Base-by-base conservation (phyloP, 73 alveolate genomes). In the Urostyla sp. region DNA sequence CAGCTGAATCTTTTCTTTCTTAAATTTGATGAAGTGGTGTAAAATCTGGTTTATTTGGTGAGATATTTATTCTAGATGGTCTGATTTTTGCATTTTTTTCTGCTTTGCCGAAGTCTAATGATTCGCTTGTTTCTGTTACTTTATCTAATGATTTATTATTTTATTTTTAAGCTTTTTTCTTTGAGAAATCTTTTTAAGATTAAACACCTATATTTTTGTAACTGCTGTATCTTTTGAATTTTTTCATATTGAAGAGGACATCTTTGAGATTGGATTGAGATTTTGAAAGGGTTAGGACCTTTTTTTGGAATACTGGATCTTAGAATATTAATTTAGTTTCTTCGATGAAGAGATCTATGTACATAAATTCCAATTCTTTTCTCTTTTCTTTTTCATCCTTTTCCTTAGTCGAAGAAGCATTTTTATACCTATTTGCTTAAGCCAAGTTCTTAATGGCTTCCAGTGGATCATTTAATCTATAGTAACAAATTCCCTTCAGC, bases 401-500 rank as follows among this genome's bases (percentile, higher is more conserved):
- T 23, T 31, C 26, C 21, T n/a, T 48, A 27, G 27, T 4, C 37
- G 1, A 11, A 32, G 27, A 4, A 6, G 30, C 85, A n/a, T 18
- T 7, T 18, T 38, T 50, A 45, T 30, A 49, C 37, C 57, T 48
- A 30, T 52, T 48, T 4, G 63, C 28, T 15, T 34, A 35, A 23
- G 28, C 53, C 18, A 10, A 73, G 61, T 45, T 51, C 44, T 34
- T 73, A 0, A 52, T 51, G 2, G 85, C 30, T 51, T 73, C 85
- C 5, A 34, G 8, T 13, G 74, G 32, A 35, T 73, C 54, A 10
- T 60, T 74, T 21, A 18, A n/a, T 32, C 85, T 50, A 21, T 10
- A 73, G 36, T 55, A n/a, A 32, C 85, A 73, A 13, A 50, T 50
- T 11, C 75, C 85, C 28, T 52, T 73, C 32, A 73, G 60, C 27